Evolutionary conservation across 2,329 filamentous ascomycete genomes (phyloP).

Genomic region (Ceratocystis huliohia): DNA sequence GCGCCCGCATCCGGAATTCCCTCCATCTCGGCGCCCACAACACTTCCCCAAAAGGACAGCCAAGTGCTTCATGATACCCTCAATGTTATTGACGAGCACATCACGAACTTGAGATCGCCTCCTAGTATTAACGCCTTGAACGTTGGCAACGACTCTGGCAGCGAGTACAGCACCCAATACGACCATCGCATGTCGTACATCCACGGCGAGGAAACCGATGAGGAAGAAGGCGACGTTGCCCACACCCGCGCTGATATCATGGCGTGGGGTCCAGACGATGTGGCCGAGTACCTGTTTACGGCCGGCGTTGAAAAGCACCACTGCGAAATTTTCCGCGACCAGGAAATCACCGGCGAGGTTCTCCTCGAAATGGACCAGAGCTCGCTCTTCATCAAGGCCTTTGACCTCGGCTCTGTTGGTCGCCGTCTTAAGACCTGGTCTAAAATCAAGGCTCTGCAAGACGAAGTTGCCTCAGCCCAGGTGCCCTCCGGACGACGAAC

Average conservation of each 20-base stretch:
- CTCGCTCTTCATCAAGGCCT: conserved; percentile 88
- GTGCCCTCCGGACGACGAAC: conserved; percentile 34
- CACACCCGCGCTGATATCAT: conserved; percentile 62
- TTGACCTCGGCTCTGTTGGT: conserved; percentile 83
- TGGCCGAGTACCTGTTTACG: conserved; percentile 79
- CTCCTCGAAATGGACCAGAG: conserved; percentile 90
- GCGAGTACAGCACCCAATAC: conserved; percentile 73
- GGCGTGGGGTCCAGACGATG: conserved; percentile 65
- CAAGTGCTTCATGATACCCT: conserved; percentile 88
- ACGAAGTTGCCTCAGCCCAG: conserved; percentile 53
- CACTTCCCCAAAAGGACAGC: conserved; percentile 36
- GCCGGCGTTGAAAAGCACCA: conserved; percentile 76
- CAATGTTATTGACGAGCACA: conserved; percentile 94
- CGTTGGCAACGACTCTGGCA: conserved; percentile 62
- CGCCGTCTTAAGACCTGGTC: conserved; percentile 89
- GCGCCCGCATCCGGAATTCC: conserved; percentile 22
- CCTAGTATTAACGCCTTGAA: conserved; percentile 35
- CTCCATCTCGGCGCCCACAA: conserved; percentile 15
- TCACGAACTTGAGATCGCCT: conserved; percentile 63
- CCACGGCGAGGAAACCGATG: conserved; percentile 86
- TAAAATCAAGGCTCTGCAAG: conserved; percentile 83
- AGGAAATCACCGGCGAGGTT: conserved; percentile 92
- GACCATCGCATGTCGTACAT: conserved; percentile 78
- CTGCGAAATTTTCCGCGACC: conserved; percentile 86
- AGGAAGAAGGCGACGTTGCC: conserved; percentile 72